Evolutionary conservation across 495 filamentous ascomycete species (phyloP), one percentile per base, ranked within the genome.

Genomic region (Neurospora tetraspora): DNA sequence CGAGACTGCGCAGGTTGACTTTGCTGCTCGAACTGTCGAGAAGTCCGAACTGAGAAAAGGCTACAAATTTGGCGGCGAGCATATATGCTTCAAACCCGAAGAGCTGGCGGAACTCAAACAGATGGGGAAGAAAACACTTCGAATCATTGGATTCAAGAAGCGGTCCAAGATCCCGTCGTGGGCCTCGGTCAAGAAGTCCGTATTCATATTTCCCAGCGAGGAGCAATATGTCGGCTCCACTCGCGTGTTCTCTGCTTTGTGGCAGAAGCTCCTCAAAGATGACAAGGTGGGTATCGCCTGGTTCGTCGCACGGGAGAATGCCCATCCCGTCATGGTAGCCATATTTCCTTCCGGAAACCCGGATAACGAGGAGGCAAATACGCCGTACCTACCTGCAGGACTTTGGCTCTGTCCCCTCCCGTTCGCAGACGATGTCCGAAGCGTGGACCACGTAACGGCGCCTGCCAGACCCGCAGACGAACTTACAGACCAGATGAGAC

Each of bases 181-280:
- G 93, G 93, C 95, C 5, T 94, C 93, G 53, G 83, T 91, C 42
- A 93, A 91, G 78, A 93, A 93, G 69, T 91, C 94, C 8, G 91
- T 89, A 16, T 98, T 97, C 83, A 93, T 98, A 75, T 99, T 97
- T 80, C 96, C 96, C 1, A 94, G 92, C 18, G 96, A 99, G 78
- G 90, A 93, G 71, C 90, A 93, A 71, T 96, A 89, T 73, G 85
- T 98, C 36, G 96, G 96, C 31, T 97, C 93, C 2, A 95, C 94
- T 1, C 90, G 96, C 5, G 94, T 97, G 5, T 99, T 98, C 78
- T 89, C 94, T 4, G 94, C 96, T 0, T 82, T 99, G 23, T 93
- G 95, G 81, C 91, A 94, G 75, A 98, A 95, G 76, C 87, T 99
- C 4, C 82, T 94, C 1, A 87, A 89, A 34, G 87, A 89, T 65